Conservation (phyloP, 495 filamentous ascomycete species). For the Viridothelium virens region DNA sequence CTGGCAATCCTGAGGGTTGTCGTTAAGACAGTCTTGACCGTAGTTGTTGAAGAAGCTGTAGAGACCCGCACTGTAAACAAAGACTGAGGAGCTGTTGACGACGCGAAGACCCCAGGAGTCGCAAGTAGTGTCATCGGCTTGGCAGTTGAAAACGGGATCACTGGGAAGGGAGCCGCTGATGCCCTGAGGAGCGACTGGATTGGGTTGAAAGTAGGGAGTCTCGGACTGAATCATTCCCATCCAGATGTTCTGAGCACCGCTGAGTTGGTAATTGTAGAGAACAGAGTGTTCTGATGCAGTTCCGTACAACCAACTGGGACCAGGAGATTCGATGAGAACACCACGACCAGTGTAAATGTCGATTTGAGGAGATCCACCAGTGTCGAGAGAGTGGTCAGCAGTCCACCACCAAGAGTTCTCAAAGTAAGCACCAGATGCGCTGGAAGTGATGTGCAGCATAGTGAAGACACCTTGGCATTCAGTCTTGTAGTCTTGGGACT, state of each 20-base stretch:
- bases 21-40: slow-evolving; percentile 28
- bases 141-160: slow-evolving; percentile 38
- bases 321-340: slow-evolving; percentile 47
- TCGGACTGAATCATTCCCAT: slow-evolving; percentile 78
- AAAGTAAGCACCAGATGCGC: slow-evolving; percentile 32
- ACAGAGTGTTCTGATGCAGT: slow-evolving; percentile 69
- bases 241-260: slow-evolving; percentile 59
- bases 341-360: slow-evolving; percentile 41
- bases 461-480: slow-evolving; percentile 41
- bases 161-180: slow-evolving; percentile 28
- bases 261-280: slow-evolving; percentile 76
- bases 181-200: slow-evolving; percentile 30
- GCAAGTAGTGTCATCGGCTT: slow-evolving; percentile 29
- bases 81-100: slow-evolving; percentile 26
- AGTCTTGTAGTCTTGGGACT: slow-evolving; percentile 24
- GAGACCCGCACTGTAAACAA: slow-evolving; percentile 55
- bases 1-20: slow-evolving; percentile 47
- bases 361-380: slow-evolving; percentile 33
- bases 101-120: slow-evolving; percentile 50
- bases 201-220: slow-evolving; percentile 48
- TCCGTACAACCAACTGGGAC: slow-evolving; percentile 56
- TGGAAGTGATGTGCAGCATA: slow-evolving; percentile 34
- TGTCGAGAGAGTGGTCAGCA: slow-evolving; percentile 39
- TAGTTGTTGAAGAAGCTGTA: slow-evolving; percentile 71
- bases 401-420: slow-evolving; percentile 41